Base-by-base conservation (phyloP, 805 yeast genomes). In the Metschnikowia drakensbergensis region DNA sequence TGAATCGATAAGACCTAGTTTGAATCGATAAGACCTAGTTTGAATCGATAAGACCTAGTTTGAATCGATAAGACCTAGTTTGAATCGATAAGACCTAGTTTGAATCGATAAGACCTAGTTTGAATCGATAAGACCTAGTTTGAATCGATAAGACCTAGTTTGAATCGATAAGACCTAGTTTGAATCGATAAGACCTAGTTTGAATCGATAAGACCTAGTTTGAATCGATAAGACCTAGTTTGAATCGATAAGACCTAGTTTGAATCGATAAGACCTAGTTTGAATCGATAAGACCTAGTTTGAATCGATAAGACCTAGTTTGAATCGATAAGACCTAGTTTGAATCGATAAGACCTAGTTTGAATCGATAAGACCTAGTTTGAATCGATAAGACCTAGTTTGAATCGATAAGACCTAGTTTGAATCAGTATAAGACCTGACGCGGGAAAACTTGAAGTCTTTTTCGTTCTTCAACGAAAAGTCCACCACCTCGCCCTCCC, bases 361-460 rank as follows among this genome's bases (percentile, higher is more conserved):
- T 11, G 47, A 46, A 32, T 50, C 49, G 1, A 54, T 69, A 75
- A 37, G 74, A 66, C 52, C 68, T 72, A 17, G 17, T 17, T 17
- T 17, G 17, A 17, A 17, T 17, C 17, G 17, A 17, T 17, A 17
- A 17, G 17, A 17, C 17, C 17, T n/a, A n/a, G n/a, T n/a, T 17
- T 17, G 17, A 17, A 17, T 17, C 17, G 17, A 17, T 17, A 17
- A 3, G n/a, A 5, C 13, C 32, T 36, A 54, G 27, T 55, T 54
- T 11, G 47, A 46, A 32, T 50, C 49, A 1, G 50, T 53, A 54
- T 69, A 75, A 37, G 74, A 66, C 52, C 68, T 72, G 1, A 85
- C 92, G 42, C 86, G 69, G 51, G 86, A 83, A 60, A 89, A 91
- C 57, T 77, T 80, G 66, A 88, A 91, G 9, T 90, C 82, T 57